These are phyloP conservation scores for Terfezia boudieri DNA, from an alignment of 495 filamentous ascomycete genomes.

Conservation along the genomic window DNA sequence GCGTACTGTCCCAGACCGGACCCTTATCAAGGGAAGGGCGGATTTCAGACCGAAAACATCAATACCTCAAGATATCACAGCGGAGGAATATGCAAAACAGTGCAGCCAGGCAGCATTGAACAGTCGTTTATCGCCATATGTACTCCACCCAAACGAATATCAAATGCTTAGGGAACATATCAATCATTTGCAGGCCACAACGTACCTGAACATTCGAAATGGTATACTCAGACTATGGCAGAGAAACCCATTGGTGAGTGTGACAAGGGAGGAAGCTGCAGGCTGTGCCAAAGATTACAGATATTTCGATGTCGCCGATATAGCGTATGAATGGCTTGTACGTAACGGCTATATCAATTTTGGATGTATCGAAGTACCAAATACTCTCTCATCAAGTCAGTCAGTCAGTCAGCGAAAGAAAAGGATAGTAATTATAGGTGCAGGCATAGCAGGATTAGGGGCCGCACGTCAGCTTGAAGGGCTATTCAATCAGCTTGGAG, in stretches of 20 bases:
- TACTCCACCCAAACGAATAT: constrained; percentile 72
- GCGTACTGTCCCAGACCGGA: constrained; percentile 17
- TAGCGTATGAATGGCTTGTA: constrained; percentile 82
- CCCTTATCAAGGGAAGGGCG: constrained; percentile 15
- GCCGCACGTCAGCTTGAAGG: constrained; percentile 81
- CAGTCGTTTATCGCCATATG: constrained; percentile 73
- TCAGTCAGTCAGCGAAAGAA: constrained; percentile 21
- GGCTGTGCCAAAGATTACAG: constrained; percentile 77
- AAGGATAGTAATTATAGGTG: constrained; percentile 75
- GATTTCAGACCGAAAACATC: constrained; percentile 51
- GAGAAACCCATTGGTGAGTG: constrained; percentile 66
- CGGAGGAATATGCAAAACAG: constrained; percentile 62
- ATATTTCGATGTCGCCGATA: constrained; percentile 74
- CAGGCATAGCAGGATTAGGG: constrained; percentile 76
- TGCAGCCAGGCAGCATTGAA: constrained; percentile 72
- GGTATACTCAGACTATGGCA: constrained; percentile 83
- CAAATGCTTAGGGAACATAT: constrained; percentile 54
- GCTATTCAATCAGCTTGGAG: constrained; percentile 53
- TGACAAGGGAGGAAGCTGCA: constrained; percentile 69
- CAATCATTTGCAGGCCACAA: constrained; percentile 70
- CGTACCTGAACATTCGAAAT: constrained; percentile 94
- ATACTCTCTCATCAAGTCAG: constrained; percentile 20
- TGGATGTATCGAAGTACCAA: constrained; percentile 56
- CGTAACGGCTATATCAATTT: constrained; percentile 92
- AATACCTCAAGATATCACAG: constrained; percentile 50